Evolutionary conservation across 2,329 filamentous ascomycete species (phyloP).

Genomic region (Cytospora mali): DNA sequence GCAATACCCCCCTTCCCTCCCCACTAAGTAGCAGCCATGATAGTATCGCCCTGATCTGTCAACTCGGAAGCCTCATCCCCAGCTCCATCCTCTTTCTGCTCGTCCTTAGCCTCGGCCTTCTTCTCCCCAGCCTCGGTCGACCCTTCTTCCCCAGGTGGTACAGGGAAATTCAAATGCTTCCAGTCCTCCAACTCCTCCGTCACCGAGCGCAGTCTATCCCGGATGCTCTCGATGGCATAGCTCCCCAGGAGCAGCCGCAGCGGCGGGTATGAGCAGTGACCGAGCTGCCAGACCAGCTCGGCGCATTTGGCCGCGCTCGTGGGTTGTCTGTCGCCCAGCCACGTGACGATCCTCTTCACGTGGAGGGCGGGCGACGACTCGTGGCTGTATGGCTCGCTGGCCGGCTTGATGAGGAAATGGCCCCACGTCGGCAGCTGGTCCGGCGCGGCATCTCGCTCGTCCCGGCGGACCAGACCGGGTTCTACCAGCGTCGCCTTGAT

Average conservation of each 20-base stretch:
- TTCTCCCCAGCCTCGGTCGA: slow-evolving; percentile 34
- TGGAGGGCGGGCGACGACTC: slow-evolving; percentile 83
- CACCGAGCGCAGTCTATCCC: slow-evolving; percentile 84
- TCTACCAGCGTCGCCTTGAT: slow-evolving; percentile 94
- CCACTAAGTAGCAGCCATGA: slow-evolving; percentile 24
- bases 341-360: slow-evolving; percentile 88
- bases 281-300: slow-evolving; percentile 91
- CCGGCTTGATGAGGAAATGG: slow-evolving; percentile 87
- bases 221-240: slow-evolving; percentile 94
- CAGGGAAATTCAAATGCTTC: slow-evolving; percentile 78
- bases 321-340: slow-evolving; percentile 90
- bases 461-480: slow-evolving; percentile 82
- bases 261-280: slow-evolving; percentile 92
- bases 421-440: slow-evolving; percentile 78
- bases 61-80: slow-evolving; percentile 26
- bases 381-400: slow-evolving; percentile 78
- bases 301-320: slow-evolving; percentile 91
- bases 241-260: slow-evolving; percentile 83
- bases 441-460: slow-evolving; percentile 66
- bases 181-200: slow-evolving; percentile 95
- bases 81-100: slow-evolving; percentile 35
- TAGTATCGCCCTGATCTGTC: slow-evolving; percentile 27
- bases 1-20: background rate
- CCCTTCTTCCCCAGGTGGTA: slow-evolving; percentile 42
- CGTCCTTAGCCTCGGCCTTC: slow-evolving; percentile 38